These are phyloP conservation scores for Apiotrichum siamense DNA, from an alignment of 1,284 basidiomycete species.

Conservation along the genomic window DNA sequence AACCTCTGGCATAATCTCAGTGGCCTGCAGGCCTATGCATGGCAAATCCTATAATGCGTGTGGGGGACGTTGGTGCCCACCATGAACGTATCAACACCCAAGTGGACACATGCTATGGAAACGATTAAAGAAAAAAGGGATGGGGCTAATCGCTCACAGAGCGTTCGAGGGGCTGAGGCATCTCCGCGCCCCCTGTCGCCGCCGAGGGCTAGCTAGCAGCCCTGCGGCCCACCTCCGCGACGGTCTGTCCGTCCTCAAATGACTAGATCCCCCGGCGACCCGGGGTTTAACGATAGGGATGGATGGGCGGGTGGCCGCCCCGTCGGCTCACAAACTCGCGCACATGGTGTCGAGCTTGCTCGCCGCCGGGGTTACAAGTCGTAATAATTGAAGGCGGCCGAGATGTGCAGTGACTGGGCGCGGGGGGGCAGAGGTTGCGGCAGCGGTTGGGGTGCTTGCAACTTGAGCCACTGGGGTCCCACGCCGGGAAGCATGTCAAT, in stretches of 20 bases:
- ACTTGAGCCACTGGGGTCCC: background rate
- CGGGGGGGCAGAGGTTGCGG: too few relatives aligned
- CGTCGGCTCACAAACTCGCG: background rate
- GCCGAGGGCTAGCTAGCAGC: background rate
- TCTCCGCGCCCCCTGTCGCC: background rate
- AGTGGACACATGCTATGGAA: too few relatives aligned
- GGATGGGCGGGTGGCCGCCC: background rate
- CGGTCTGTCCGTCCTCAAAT: background rate
- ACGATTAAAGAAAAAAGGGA: too few relatives aligned
- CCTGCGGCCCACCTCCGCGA: background rate
- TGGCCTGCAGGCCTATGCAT: too few relatives aligned
- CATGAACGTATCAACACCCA: too few relatives aligned
- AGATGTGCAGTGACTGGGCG: too few relatives aligned
- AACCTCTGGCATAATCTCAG: too few relatives aligned
- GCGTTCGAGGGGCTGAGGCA: too few relatives aligned
- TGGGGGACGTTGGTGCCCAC: too few relatives aligned
- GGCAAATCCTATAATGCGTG: too few relatives aligned
- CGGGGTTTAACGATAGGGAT: background rate
- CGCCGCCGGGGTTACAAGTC: background rate
- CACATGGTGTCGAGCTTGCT: background rate
- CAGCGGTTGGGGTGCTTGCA: background rate
- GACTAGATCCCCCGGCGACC: background rate
- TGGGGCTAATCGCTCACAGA: too few relatives aligned
- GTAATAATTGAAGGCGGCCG: too few relatives aligned
- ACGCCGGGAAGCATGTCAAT: slow-evolving; percentile 10